Evolutionary conservation across 257 asterid species (phyloP).

Genomic region (Petunia axillaris): DNA sequence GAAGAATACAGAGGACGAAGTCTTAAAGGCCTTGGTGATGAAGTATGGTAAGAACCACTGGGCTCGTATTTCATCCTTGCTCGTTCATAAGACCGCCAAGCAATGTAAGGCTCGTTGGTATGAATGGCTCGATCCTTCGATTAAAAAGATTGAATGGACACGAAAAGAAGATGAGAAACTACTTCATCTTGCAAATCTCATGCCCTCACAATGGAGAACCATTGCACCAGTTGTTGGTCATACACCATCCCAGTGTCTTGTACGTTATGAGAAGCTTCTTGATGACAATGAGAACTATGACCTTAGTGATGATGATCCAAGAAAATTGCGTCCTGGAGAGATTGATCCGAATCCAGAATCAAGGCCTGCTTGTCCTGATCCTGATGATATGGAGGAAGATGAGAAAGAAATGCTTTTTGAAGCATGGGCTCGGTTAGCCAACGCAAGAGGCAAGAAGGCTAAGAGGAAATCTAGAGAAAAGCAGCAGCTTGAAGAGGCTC

Average conservation of each 20-base stretch:
- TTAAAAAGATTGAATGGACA: conserved; percentile 98
- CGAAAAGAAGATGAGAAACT: conserved; percentile 95
- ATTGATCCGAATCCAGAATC: conserved; percentile 99
- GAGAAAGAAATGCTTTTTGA: conserved; percentile 99
- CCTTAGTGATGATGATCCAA: conserved; percentile 80
- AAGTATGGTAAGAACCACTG: conserved; percentile 96
- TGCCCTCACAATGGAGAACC: conserved; percentile 99
- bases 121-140: conserved; percentile 98
- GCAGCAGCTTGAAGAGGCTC: conserved; percentile 96
- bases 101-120: conserved; percentile 99
- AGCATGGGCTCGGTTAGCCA: conserved; percentile 95
- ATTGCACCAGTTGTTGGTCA: conserved; percentile 98
- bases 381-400: conserved; percentile 99
- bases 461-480: conserved; percentile 94
- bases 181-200: conserved; percentile 94
- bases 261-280: conserved; percentile 92
- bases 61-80: conserved; percentile 94
- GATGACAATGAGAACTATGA: conserved; percentile 99
- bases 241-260: conserved; percentile 96
- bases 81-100: conserved; percentile 95
- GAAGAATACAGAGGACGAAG: conserved; percentile 99
- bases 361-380: conserved; percentile 98
- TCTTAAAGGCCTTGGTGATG: conserved; percentile 95
- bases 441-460: conserved; percentile 97
- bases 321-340: conserved; percentile 97